Base-by-base conservation (phyloP, 2,329 filamentous ascomycete genomes). In the Sporothrix humicola region DNA sequence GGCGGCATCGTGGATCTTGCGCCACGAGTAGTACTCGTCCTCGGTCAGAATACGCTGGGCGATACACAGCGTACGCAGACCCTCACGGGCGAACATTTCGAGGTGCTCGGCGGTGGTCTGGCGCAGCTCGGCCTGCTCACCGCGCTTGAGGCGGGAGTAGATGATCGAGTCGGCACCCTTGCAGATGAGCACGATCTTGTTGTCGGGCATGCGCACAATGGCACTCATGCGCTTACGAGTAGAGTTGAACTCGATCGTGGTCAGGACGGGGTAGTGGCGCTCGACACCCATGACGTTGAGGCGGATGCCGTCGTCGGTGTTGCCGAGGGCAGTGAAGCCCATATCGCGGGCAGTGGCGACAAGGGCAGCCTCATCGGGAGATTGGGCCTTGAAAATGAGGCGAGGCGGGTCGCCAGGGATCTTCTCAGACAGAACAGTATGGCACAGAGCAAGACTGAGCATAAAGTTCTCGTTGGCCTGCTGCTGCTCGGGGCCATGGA, bases 141-240 rank as follows among this genome's bases (percentile, higher is more conserved):
- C 94, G 76, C 88, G 90, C 82, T 91, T 93, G 74, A 99, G 86
- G 6, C 96, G 92, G 8, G 94, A 95, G 81, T 98, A 99, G 76
- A 99, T 98, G 78, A 98, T 92, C 79, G 94, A 98, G 81, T 99
- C 96, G 48, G 96, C 96, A 76, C 96, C 96, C 84, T 99, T 99
- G 86, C 96, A 99, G 83, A 97, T 97, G 0, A 99, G 87, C 72
- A 96, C 87, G 75, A 99, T 98, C 74, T 88, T 91, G 56, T 93
- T 92, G 81, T 98, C 90, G 0, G 96, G 95, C 94, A 98, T 97
- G 73, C 93, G 89, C 69, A 99, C 91, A 77, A 99, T 98, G 1
- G 95, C 93, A 82, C 95, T 98, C 96, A 99, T 99, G 77, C 96
- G 90, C 84, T 99, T 99, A 79, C 96, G 89, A 59, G 92, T 94